Evolutionary conservation across 345 rosid genomes (phyloP).

Genomic region (Syzygium jambos): DNA sequence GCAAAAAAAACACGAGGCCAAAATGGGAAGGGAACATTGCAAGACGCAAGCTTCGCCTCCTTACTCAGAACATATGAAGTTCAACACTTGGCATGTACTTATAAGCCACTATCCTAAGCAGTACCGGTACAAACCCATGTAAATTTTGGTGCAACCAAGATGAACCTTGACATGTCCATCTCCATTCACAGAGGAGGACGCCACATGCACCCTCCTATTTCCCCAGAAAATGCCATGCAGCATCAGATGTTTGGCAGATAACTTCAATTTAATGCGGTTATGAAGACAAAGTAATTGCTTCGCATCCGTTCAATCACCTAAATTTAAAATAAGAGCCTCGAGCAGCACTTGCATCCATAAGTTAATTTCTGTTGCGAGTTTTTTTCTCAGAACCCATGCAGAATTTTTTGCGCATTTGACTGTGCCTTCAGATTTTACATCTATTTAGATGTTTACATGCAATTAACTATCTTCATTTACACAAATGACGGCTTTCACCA

Average conservation of each 20-base stretch:
- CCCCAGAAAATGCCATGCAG: background rate
- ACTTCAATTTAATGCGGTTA: background rate
- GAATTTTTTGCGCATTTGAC: background rate
- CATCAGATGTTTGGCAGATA: background rate
- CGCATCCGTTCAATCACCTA: background rate
- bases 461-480: background rate
- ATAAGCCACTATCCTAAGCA: background rate
- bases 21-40: background rate
- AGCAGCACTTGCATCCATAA: background rate
- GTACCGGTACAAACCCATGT: background rate
- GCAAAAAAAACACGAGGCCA: background rate
- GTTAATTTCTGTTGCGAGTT: background rate
- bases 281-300: background rate
- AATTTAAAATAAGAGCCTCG: background rate
- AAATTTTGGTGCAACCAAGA: background rate
- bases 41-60: background rate
- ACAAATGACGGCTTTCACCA: background rate
- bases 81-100: background rate
- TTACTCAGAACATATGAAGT: background rate
- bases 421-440: background rate
- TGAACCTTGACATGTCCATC: background rate
- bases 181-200: background rate
- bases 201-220: background rate
- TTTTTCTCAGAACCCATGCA: background rate
- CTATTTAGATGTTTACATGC: background rate